These are phyloP conservation scores for Evansstolkia leycettana DNA, from an alignment of 495 filamentous ascomycete genomes.

Conservation along the genomic window DNA sequence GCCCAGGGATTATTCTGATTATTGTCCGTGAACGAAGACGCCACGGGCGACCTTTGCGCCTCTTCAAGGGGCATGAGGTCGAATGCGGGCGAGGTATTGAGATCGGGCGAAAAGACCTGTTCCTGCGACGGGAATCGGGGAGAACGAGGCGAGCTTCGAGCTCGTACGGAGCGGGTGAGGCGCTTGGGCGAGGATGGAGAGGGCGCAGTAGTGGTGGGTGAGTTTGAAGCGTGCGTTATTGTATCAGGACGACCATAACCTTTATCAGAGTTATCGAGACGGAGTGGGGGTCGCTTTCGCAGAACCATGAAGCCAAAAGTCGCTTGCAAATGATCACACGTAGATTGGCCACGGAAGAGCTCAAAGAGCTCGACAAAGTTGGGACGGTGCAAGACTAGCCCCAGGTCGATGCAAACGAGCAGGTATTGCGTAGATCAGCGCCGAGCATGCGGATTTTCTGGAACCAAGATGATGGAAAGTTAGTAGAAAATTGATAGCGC, in stretches of 20 bases:
- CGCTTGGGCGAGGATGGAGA: slow-evolving; percentile 18
- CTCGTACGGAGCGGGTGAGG: slow-evolving; percentile 16
- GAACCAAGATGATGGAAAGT: too few species aligned
- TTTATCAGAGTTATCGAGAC: slow-evolving; percentile 25
- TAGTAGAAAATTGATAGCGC: too few species aligned
- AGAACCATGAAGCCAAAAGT: slow-evolving; percentile 31
- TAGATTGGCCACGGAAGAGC: too few species aligned
- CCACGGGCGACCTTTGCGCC: slow-evolving; percentile 29
- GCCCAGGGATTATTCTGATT: slow-evolving; percentile 23
- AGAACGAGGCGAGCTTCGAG: slow-evolving; percentile 17
- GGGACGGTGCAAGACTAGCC: too few species aligned
- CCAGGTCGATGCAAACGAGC: too few species aligned
- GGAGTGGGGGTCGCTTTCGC: slow-evolving; percentile 33
- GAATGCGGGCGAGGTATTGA: slow-evolving; percentile 32
- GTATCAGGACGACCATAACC: slow-evolving; percentile 18
- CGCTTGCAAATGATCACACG: too few species aligned
- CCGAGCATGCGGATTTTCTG: too few species aligned
- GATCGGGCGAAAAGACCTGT: slow-evolving; percentile 29
- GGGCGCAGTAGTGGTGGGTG: slow-evolving; percentile 19
- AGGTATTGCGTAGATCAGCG: too few species aligned
- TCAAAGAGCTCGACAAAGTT: too few species aligned
- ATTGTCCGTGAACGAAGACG: slow-evolving; percentile 16
- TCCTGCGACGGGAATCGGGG: slow-evolving; percentile 21
- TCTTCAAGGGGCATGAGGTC: slow-evolving; percentile 33
- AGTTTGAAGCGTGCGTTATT: slow-evolving; percentile 13